Evolutionary conservation across 768 basidiomycete species (phyloP).

Genomic region (Boletus patriciae): DNA sequence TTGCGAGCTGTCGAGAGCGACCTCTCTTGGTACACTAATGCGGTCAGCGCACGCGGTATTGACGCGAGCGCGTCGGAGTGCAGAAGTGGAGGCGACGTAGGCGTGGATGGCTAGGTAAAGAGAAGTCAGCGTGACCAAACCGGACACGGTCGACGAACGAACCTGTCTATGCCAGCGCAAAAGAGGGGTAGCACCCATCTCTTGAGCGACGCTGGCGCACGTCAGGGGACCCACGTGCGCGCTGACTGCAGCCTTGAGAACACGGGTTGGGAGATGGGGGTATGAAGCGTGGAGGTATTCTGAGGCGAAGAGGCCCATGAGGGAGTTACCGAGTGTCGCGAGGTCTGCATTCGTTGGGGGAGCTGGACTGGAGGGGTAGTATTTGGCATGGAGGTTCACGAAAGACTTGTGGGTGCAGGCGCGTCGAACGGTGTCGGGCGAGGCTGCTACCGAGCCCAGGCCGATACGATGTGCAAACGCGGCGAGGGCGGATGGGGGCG

Average conservation of each 20-base stretch:
- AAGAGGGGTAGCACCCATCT: constrained; percentile 76
- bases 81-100: constrained; percentile 50
- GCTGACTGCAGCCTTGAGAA: constrained; percentile 87
- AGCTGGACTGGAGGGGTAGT: constrained; percentile 52
- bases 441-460: constrained; percentile 54
- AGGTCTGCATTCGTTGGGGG: constrained; percentile 76
- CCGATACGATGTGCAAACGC: constrained; percentile 80
- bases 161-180: constrained; percentile 82
- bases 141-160: constrained; percentile 17
- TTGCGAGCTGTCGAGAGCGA: constrained; percentile 84
- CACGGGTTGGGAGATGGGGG: constrained; percentile 89
- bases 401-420: constrained; percentile 82
- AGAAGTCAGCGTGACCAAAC: constrained; percentile 1
- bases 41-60: constrained; percentile 83
- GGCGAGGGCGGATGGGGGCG: constrained; percentile 66
- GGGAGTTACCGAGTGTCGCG: constrained; percentile 75
- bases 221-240: constrained; percentile 87
- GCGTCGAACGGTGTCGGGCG: constrained; percentile 59
- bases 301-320: constrained; percentile 86
- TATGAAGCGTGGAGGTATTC: constrained; percentile 80
- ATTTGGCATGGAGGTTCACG: constrained; percentile 51
- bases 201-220: constrained; percentile 81
- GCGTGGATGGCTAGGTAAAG: constrained; percentile 46
- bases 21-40: constrained; percentile 83
- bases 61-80: constrained; percentile 89